Conservation (phyloP, 2,329 filamentous ascomycete genomes). For the Colletotrichum simmondsii region DNA sequence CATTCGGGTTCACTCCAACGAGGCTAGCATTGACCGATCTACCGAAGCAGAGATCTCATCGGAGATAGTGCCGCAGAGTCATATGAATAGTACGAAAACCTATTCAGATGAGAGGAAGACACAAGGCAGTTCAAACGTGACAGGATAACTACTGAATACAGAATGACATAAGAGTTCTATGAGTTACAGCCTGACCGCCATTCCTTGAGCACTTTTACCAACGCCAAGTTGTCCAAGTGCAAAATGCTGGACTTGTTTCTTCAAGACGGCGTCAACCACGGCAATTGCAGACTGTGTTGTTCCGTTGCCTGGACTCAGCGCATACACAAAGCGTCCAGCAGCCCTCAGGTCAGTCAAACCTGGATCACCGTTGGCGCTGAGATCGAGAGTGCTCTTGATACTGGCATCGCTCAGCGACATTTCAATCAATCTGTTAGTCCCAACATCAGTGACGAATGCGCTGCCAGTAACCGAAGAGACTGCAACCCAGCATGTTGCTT, state of each 20-base stretch:
- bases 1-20: too few relatives aligned
- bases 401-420: conserved; percentile 61
- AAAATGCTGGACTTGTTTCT: conserved; percentile 25
- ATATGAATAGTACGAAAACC: too few relatives aligned
- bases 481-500: conserved; percentile 68
- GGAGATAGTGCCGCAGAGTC: too few relatives aligned
- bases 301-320: conserved; percentile 64
- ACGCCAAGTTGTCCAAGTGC: background rate
- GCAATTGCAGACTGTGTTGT: conserved; percentile 47
- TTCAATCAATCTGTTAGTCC: conserved; percentile 63
- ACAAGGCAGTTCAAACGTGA: too few relatives aligned
- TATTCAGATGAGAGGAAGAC: too few relatives aligned
- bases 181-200: conserved; percentile 5
- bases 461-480: conserved; percentile 58
- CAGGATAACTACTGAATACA: too few relatives aligned
- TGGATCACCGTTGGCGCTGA: conserved; percentile 56
- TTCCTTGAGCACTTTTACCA: conserved; percentile 24
- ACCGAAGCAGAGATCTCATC: too few relatives aligned
- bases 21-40: too few relatives aligned
- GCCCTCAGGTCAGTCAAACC: conserved; percentile 67
- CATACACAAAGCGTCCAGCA: conserved; percentile 67
- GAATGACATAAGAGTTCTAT: too few relatives aligned
- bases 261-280: conserved; percentile 46
- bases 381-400: conserved; percentile 55
- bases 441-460: conserved; percentile 69